phyloP scores from a whole-genome alignment of 1,284 basidiomycete species.

The Microbotryum saponariae region DNA sequence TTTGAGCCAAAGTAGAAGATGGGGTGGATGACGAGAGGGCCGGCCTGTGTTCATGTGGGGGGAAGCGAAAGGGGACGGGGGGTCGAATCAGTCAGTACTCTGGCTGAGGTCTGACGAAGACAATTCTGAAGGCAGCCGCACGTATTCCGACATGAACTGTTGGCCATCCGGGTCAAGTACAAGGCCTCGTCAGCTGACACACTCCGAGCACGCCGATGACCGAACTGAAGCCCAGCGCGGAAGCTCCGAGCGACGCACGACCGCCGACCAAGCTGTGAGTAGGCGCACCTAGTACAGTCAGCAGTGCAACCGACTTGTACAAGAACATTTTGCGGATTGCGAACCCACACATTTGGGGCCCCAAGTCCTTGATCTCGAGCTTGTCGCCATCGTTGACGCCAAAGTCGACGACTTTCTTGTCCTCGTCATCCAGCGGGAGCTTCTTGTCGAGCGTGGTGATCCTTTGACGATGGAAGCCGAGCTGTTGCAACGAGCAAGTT shows the following conservation, averaged over 20 bases:
- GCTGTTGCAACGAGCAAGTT: neutral
- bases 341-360: slow-evolving; percentile 60
- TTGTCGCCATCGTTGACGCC: slow-evolving; percentile 55
- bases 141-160: slow-evolving; percentile 78
- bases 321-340: too few relatives aligned
- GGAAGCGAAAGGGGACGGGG: neutral
- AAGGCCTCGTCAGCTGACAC: neutral
- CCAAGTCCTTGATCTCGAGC: slow-evolving; percentile 74
- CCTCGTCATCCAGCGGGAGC: slow-evolving; percentile 57
- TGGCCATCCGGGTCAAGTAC: neutral
- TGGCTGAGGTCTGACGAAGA: neutral
- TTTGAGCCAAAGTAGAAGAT: slow-evolving; percentile 63
- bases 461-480: slow-evolving; percentile 49
- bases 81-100: neutral
- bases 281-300: neutral
- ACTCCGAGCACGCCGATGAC: slow-evolving; percentile 3
- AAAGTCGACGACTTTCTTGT: slow-evolving; percentile 51
- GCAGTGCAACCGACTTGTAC: neutral
- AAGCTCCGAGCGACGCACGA: slow-evolving; percentile 39
- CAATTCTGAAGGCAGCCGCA: slow-evolving; percentile 38
- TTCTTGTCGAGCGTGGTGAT: slow-evolving; percentile 57
- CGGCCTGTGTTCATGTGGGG: slow-evolving; percentile 50
- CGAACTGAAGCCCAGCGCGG: neutral
- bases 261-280: slow-evolving; percentile 57
- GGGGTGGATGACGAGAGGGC: slow-evolving; percentile 87